These are phyloP conservation scores for Neospora caninum DNA, from an alignment of 169 alveolate species.

Conservation along the genomic window DNA sequence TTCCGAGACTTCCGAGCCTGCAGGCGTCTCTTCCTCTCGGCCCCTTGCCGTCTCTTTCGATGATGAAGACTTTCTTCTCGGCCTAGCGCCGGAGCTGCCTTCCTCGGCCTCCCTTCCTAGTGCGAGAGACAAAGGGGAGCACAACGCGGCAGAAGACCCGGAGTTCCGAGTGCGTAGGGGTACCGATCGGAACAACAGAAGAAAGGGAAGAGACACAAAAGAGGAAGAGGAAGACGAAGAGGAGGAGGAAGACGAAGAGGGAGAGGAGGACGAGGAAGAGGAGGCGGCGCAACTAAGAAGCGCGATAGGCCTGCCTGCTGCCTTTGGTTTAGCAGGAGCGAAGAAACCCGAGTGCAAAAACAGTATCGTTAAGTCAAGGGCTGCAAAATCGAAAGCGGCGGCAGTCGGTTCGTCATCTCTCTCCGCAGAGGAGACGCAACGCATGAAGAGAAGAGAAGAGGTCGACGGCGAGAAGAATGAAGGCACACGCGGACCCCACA, in stretches of 20 bases:
- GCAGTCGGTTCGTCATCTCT: neutral
- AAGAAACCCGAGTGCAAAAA: neutral
- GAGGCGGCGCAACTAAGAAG: neutral
- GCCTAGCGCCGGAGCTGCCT: neutral
- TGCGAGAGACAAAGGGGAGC: neutral
- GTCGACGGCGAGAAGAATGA: neutral
- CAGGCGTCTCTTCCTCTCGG: neutral
- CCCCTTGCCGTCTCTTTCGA: neutral
- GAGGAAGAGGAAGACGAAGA: slow-evolving; percentile 18
- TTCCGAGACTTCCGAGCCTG: neutral
- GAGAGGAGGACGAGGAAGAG: neutral
- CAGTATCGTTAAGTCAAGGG: neutral
- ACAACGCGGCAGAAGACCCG: neutral
- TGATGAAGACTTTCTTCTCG: slow-evolving; percentile 25
- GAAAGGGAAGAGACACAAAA: neutral
- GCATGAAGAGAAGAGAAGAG: neutral
- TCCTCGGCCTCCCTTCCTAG: neutral
- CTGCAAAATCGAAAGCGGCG: neutral
- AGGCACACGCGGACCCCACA: no score
- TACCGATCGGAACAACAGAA: neutral
- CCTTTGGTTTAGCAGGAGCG: slow-evolving; percentile 10
- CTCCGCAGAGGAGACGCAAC: neutral
- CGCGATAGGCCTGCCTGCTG: neutral
- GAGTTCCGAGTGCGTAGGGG: neutral
- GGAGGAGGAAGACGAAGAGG: neutral